Evolutionary conservation across 1,139 yeast species (phyloP).

Genomic region (Candida sojae): DNA sequence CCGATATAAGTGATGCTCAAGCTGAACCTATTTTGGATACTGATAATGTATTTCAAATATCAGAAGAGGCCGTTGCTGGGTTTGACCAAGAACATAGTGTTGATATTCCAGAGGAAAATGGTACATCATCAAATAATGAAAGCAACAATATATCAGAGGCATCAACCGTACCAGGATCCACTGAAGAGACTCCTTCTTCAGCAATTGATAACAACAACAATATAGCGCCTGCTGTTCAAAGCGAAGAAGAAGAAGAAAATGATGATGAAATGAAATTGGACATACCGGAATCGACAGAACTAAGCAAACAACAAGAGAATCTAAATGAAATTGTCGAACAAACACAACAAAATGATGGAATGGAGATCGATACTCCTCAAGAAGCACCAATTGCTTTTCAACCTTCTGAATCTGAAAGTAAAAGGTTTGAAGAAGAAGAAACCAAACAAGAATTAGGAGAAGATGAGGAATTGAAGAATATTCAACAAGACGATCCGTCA

Average conservation of each 20-base stretch:
- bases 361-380: constrained; percentile 6
- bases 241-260: constrained; percentile 29
- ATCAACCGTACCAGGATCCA: constrained; percentile 9
- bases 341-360: constrained; percentile 3
- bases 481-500: constrained; percentile 16
- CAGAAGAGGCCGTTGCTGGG: background rate
- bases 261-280: constrained; percentile 23
- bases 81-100: constrained; percentile 5
- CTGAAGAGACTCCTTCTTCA: background rate
- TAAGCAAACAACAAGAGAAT: background rate
- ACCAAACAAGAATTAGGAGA: constrained; percentile 17
- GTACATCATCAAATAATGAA: background rate
- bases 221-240: background rate
- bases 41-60: constrained; percentile 1
- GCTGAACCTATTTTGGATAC: background rate
- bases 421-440: constrained; percentile 43
- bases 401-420: constrained; percentile 43
- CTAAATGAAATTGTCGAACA: background rate
- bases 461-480: constrained; percentile 14
- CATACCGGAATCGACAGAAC: constrained; percentile 1
- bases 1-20: background rate
- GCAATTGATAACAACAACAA: background rate
- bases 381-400: constrained; percentile 1
- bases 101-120: constrained; percentile 1
- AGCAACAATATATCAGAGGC: constrained; percentile 3